Percentiles rank a stretch among this genome's conserved stretches.
Conservation (phyloP, 768 basidiomycete genomes). For the Chalciporus piperatus region DNA sequence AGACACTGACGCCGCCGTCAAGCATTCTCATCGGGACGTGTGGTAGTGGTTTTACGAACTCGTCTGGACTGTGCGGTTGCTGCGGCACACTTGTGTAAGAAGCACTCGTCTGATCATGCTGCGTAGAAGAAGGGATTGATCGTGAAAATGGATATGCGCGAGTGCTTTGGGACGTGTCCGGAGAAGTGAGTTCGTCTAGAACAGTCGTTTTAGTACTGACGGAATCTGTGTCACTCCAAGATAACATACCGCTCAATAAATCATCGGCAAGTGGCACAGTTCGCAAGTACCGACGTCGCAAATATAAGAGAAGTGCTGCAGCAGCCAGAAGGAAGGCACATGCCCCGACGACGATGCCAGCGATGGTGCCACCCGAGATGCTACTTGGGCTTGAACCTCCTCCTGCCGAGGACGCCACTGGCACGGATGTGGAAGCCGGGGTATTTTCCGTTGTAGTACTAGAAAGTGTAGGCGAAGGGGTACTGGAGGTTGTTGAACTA, state of each 20-base stretch:
- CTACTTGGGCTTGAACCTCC: background rate
- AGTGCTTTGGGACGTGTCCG: background rate
- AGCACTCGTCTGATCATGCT: background rate
- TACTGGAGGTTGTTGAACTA: background rate
- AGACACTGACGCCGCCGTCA: conserved; percentile 5
- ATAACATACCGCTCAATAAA: background rate
- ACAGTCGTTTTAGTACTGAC: background rate
- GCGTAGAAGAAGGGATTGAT: background rate
- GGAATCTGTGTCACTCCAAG: too few relatives aligned
- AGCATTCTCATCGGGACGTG: background rate
- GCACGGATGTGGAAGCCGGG: background rate
- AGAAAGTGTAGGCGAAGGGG: background rate
- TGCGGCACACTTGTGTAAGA: background rate
- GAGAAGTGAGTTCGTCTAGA: background rate
- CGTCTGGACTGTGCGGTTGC: background rate
- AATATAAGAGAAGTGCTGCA: background rate
- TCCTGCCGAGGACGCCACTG: too few relatives aligned
- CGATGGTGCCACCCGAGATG: background rate
- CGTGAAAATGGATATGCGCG: background rate
- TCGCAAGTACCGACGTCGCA: background rate
- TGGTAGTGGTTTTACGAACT: background rate
- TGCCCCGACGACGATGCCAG: background rate
- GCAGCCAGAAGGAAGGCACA: background rate
- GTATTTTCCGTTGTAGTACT: background rate
- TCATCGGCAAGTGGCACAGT: background rate